Base-by-base conservation (phyloP, 2,329 filamentous ascomycete species). In the Aspergillus fumigatiaffinis region DNA sequence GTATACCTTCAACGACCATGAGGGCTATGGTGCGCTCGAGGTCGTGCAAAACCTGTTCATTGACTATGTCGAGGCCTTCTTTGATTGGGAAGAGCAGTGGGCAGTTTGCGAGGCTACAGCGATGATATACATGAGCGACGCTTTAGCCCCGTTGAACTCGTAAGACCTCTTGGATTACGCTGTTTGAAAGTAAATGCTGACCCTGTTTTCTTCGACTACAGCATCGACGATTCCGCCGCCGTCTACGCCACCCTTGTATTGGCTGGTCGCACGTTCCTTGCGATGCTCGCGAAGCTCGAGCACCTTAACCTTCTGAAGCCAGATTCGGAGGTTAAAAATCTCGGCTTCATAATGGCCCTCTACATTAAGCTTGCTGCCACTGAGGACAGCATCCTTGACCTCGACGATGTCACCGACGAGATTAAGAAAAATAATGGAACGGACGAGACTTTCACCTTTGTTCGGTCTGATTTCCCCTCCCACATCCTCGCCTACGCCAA, bases 1-100 rank as follows among this genome's bases (percentile, higher is more conserved):
- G 73, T 68, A 78, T 61, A 73, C 73, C 2, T 79, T 71, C 63
- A 80, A 80, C 52, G 75, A 80, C 58, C 75, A 75, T 50, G 62
- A 52, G 4, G 66, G 57, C 3, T 79, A 77, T 48, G 79, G 78
- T 1, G 52, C 67, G 7, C 46, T 80, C 0, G 77, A 82, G 65
- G 60, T 77, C 0, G 25, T 79, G 4, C 69, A 81, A 62, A 81
- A 80, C 52, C 57, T 72, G 5, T 47, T 80, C 1, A 63, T 77
- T 5, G 72, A 78, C 51, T 78, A 76, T 46, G 61, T 66, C 3
- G 73, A 77, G 53, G 74, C 68, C 3, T 58, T 61, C 7, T 64
- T 63, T 21, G 63, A 72, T 35, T 74, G 71, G 74, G 71, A 68
- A 50, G 72, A 76, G 57, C 68, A 76, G 59, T 79, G 73, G 75